phyloP scores from a whole-genome alignment of 176 grass and related monocot genomes.

The Triticum timopheevii region DNA sequence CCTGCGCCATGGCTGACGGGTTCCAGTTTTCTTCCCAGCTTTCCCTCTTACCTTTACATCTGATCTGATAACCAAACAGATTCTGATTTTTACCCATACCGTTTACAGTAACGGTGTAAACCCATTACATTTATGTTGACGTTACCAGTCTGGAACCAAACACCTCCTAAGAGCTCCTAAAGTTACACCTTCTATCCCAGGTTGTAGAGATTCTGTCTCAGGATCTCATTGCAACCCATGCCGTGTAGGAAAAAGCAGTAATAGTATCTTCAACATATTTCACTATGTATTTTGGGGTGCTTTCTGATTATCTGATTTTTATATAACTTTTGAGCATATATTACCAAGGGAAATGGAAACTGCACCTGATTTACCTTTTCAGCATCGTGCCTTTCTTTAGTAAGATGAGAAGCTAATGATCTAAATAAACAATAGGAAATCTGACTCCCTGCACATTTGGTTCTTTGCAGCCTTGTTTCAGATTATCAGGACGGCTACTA shows the following conservation, averaged over 20 bases:
- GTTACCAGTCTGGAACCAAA: too few relatives aligned
- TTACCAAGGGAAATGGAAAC: background rate
- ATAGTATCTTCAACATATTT: background rate
- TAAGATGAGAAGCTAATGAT: background rate
- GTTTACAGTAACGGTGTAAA: too few relatives aligned
- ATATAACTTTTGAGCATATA: background rate
- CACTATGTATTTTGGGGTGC: background rate
- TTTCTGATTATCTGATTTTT: background rate
- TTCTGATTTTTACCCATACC: too few relatives aligned
- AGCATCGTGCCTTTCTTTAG: background rate
- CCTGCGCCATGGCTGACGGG: too few relatives aligned
- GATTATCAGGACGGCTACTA: slow-evolving; percentile 63
- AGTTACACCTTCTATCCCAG: background rate
- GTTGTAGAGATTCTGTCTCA: background rate
- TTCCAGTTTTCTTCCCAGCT: too few relatives aligned
- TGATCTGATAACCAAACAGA: too few relatives aligned
- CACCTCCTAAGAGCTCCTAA: background rate
- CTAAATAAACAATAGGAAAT: background rate
- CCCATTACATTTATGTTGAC: too few relatives aligned
- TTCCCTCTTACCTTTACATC: too few relatives aligned
- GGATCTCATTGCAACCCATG: background rate
- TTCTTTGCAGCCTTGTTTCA: slow-evolving; percentile 62
- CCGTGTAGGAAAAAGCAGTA: background rate
- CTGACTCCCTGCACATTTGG: background rate
- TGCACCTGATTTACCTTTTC: background rate